These are phyloP conservation scores for Neopestalotiopsis sp. DNA, from an alignment of 2,329 filamentous ascomycete species.

Conservation along the genomic window DNA sequence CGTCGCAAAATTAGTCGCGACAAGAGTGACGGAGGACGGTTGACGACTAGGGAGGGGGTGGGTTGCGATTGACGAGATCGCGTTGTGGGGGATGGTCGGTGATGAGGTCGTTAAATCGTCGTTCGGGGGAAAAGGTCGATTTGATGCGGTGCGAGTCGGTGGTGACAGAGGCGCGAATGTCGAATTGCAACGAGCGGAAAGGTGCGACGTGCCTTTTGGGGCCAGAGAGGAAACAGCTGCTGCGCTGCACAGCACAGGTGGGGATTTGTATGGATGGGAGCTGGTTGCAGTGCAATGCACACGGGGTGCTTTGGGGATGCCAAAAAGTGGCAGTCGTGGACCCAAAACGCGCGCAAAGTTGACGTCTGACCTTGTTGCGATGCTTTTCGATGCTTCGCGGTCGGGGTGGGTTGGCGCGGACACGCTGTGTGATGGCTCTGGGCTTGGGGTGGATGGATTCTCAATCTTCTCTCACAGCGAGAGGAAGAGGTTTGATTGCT, in stretches of 20 bases:
- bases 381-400: constrained; percentile 16
- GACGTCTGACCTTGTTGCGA: constrained; percentile 12
- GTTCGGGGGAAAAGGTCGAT: not conserved
- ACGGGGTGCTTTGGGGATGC: constrained; percentile 1
- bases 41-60: not conserved
- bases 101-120: not conserved
- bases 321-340: constrained; percentile 9
- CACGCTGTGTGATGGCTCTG: constrained; percentile 14
- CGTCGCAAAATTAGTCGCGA: constrained; percentile 4
- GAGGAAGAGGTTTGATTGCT: constrained; percentile 16
- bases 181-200: constrained; percentile 11
- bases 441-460: constrained; percentile 17
- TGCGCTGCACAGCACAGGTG: not conserved
- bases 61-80: not conserved
- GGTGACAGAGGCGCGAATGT: constrained; percentile 5
- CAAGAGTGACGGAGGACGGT: not conserved
- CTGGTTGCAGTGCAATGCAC: constrained; percentile 5
- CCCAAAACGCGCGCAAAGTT: constrained; percentile 13
- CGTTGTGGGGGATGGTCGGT: not conserved
- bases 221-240: not conserved
- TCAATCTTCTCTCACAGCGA: constrained; percentile 7
- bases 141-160: not conserved
- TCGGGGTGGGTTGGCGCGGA: constrained; percentile 14
- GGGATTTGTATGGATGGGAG: not conserved
- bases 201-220: not conserved